Evolutionary conservation across 805 yeast genomes (phyloP), one percentile per base, ranked within the genome.

Genomic region (Cyberlindnera xylosilytica): DNA sequence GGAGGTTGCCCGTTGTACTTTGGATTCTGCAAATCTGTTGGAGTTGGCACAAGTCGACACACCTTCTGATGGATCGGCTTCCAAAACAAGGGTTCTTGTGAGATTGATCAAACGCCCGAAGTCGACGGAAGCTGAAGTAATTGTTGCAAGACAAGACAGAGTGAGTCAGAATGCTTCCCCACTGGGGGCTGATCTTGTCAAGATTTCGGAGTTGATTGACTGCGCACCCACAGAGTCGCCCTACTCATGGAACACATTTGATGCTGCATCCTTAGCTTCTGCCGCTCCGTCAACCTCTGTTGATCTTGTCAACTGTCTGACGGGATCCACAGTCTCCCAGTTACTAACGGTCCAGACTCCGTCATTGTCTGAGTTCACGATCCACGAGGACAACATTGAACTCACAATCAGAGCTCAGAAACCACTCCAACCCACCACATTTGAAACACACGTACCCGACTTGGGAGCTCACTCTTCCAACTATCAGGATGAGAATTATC

Each of bases 11-110:
- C 48, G 45, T 1, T 51, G 48, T 36, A 46, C 49, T 1, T 42
- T 52, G 33, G 52, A 50, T 27, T 44, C 50, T 3, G 34, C 42
- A 1, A 34, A 45, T 20, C 49, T 46, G 26, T 22, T 51, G 28
- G 50, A 44, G 20, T 15, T 43, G 19, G 37, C 26, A 6, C 33
- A 45, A 4, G 16, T 34, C 1, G 23, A 13, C 11, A n/a, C n/a
- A n/a, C n/a, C n/a, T n/a, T n/a, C 19, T 6, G 19, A 32, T 13
- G 11, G 13, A 20, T 5, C 26, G 17, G 13, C 32, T n/a, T 12
- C 34, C 12, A 19, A 31, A 9, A 31, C 15, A 7, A 6, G 16
- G 6, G 32, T 29, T 16, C 32, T 29, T 29, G 32, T 29, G 7
- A n/a, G 32, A 15, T 18, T 29, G 13, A 12, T 29, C 8, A 29